Base-by-base conservation (phyloP, 2,329 filamentous ascomycete genomes). In the Sclerotinia trifoliorum region DNA sequence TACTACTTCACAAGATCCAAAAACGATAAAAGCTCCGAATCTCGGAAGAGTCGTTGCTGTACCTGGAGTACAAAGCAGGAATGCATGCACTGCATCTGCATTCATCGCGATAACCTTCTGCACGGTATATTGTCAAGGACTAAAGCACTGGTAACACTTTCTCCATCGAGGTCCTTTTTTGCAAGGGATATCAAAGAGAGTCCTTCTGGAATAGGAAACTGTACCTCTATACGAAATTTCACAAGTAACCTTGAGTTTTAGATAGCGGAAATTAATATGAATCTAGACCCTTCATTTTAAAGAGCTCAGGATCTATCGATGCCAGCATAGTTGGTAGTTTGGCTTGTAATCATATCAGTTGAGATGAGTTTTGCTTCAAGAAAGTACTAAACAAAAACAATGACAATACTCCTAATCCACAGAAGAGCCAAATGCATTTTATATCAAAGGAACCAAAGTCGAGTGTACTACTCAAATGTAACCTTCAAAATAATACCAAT, bases 101-200 rank as follows among this genome's bases (percentile, higher is more conserved):
- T 52, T 39, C 32, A 42, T 63, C 60, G 17, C 60, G 60, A 51
- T 51, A 63, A 63, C 44, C 4, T 3, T 61, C 46, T 32, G 60
- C 46, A 63, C 29, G n/a, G 10, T 39, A 63, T 63, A 32, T 21
- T 51, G 32, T 63, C 21, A 39, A 62, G 46, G 15, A 26, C 8
- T 63, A 42, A 17, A 19, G 32, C 29, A 26, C 46, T 51, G 29
- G 46, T 52, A 26, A 42, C n/a, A 63, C 60, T 52, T 63, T 15
- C 60, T 63, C n/a, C 32, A 42, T 51, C 32, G 29, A 63, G 46
- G 24, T 35, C 35, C 60, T 48, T 8, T 51, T 52, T 42, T 63
- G 46, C 32, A 24, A 63, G 32, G 46, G 5, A 63, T 24, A 51
- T 15, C n/a, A 24, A 62, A 51, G 15, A 26, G 26, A 26, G 29